Base-by-base conservation (phyloP, 2,329 filamentous ascomycete genomes). In the Plectosphaerella plurivora region DNA sequence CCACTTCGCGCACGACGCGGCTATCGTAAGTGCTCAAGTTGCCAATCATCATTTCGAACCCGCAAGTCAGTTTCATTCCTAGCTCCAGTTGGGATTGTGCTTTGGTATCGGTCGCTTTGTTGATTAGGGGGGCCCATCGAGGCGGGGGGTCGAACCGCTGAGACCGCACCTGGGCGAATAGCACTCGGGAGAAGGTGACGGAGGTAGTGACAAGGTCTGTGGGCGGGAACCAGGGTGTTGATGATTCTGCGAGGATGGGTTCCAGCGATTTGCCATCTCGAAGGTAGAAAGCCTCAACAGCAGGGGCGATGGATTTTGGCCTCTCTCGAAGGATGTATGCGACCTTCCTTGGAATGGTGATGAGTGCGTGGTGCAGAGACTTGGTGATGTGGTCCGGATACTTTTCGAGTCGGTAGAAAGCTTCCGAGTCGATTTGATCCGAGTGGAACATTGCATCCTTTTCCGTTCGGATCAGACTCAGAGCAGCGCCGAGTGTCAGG, bases 261-360 rank as follows among this genome's bases (percentile, higher is more conserved):
- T 86, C 87, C 44, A 97, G 70, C 1, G 87, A 79, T 53, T 91
- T 78, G 0, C 91, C 87, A 62, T 97, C 92, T 55, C 94, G 85
- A 14, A 96, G 79, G 67, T 97, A 97, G 68, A 99, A 97, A 1
- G 88, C 85, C 68, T 99, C 95, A 3, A 93, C 82, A 1, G 91
- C 91, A 0, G 91, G 84, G 3, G 91, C 87, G 53, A 97, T 84
- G 54, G 88, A 85, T 15, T 85, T 81, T 1, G 92, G 89, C 20
- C 86, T 83, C 44, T 81, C 73, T 60, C 93, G 88, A 3, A 99
- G 73, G 37, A 97, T 76, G 59, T 86, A 86, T 7, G 91, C 93
- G 25, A 96, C 72, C 59, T 87, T 91, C 53, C 94, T 83, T 0
- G 94, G 94, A 33, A 99, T 77, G 0, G 82, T 87, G 24, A 91